phyloP scores from a whole-genome alignment of 768 basidiomycete species.

The Suillus plorans region DNA sequence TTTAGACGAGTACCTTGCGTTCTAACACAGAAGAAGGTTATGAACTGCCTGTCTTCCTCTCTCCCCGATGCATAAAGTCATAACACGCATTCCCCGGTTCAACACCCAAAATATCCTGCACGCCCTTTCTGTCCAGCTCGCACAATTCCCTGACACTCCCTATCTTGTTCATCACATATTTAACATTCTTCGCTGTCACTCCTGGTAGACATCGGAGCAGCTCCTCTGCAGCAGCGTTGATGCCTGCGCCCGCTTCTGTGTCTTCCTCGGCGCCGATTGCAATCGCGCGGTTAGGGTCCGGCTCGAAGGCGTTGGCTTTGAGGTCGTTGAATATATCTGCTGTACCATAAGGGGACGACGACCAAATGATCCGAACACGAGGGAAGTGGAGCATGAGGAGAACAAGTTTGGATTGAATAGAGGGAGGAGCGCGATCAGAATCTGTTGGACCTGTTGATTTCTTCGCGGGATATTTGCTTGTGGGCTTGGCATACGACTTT shows the following conservation, averaged over 20 bases:
- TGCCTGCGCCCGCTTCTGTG: slow-evolving; percentile 59
- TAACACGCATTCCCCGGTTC: slow-evolving; percentile 81
- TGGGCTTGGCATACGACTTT: slow-evolving; percentile 64
- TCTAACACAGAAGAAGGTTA: not conserved
- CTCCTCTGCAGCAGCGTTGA: slow-evolving; percentile 80
- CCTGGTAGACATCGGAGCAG: slow-evolving; percentile 82
- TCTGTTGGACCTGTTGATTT: slow-evolving; percentile 29
- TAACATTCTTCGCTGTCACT: slow-evolving; percentile 78
- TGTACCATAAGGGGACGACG: slow-evolving; percentile 91
- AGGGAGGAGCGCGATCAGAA: slow-evolving; percentile 40
- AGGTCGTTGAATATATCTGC: slow-evolving; percentile 92
- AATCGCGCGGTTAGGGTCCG: slow-evolving; percentile 74
- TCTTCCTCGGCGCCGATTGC: slow-evolving; percentile 80
- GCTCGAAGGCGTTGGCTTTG: slow-evolving; percentile 77
- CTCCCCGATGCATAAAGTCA: slow-evolving; percentile 80
- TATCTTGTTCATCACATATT: slow-evolving; percentile 83
- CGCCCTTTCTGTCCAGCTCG: slow-evolving; percentile 53
- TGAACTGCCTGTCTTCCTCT: slow-evolving; percentile 24
- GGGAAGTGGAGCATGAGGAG: slow-evolving; percentile 90
- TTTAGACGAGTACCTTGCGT: slow-evolving; percentile 17
- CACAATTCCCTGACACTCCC: slow-evolving; percentile 75
- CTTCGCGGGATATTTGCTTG: slow-evolving; percentile 57
- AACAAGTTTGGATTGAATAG: slow-evolving; percentile 90
- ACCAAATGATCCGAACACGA: slow-evolving; percentile 93
- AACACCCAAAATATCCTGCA: slow-evolving; percentile 75